These are phyloP conservation scores for Panicum miliaceum DNA, from an alignment of 176 grass and related monocot species.

Conservation along the genomic window DNA sequence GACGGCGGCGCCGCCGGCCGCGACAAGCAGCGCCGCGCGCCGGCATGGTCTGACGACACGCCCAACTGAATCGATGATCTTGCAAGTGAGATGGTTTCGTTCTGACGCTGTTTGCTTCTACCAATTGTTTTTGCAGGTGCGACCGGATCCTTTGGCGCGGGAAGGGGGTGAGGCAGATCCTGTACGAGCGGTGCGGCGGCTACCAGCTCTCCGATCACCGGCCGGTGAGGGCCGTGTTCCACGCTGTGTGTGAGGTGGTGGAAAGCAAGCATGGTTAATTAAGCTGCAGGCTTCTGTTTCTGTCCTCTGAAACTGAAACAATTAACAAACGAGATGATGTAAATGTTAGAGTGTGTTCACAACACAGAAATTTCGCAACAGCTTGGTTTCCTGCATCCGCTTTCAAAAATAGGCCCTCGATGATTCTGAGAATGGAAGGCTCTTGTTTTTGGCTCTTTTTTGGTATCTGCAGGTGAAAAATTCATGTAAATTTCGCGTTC, in stretches of 20 bases:
- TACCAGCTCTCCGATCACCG: conserved; percentile 79
- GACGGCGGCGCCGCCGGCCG: not conserved
- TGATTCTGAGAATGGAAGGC: not conserved
- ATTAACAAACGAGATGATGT: not conserved
- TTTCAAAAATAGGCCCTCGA: not conserved
- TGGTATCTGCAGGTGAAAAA: not conserved
- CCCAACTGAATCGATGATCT: not conserved
- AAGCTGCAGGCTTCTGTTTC: not conserved
- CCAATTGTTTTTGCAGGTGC: conserved; percentile 53
- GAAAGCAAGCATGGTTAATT: not conserved
- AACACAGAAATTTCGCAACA: not conserved
- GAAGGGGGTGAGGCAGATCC: conserved; percentile 64
- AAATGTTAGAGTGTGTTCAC: not conserved
- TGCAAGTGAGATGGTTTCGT: not conserved
- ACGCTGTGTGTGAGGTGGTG: conserved; percentile 42
- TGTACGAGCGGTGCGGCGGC: conserved; percentile 65
- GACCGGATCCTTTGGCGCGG: conserved; percentile 83
- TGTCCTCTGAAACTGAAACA: not conserved
- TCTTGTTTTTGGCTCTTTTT: not conserved
- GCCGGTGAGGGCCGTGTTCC: conserved; percentile 70
- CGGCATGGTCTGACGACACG: conserved; percentile 58
- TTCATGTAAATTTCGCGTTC: not conserved
- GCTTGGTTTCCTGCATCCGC: no score
- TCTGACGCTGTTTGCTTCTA: not conserved
- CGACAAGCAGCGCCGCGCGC: conserved; percentile 55